Evolutionary conservation across 768 basidiomycete species (phyloP).

Genomic region (Phlebiopsis gigantea): DNA sequence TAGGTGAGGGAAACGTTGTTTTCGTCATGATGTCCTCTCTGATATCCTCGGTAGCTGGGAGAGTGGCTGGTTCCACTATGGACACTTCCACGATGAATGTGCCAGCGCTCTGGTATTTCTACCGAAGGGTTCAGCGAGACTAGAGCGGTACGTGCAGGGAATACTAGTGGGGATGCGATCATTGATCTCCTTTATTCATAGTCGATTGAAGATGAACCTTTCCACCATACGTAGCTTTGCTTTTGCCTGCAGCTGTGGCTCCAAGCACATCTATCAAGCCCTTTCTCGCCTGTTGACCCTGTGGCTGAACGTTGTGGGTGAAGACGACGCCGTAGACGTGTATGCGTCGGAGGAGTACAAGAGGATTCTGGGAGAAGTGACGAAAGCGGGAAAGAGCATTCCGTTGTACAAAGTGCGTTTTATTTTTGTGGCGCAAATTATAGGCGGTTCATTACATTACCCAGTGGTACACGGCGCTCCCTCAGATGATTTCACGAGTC

Average conservation of each 20-base stretch:
- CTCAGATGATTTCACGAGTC: slow-evolving; percentile 93
- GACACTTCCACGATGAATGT: slow-evolving; percentile 82
- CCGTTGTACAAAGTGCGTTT: slow-evolving; percentile 73
- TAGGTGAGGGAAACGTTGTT: slow-evolving; percentile 17
- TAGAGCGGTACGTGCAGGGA: neutral
- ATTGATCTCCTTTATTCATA: too few relatives aligned
- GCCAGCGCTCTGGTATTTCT: slow-evolving; percentile 58
- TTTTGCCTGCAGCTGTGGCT: slow-evolving; percentile 71
- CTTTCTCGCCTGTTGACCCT: slow-evolving; percentile 91
- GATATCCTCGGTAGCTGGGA: slow-evolving; percentile 54
- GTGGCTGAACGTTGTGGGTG: slow-evolving; percentile 85
- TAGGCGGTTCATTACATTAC: neutral
- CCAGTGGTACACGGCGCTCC: slow-evolving; percentile 95
- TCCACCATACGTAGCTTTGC: slow-evolving; percentile 64
- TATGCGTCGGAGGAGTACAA: neutral
- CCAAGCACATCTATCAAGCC: slow-evolving; percentile 95
- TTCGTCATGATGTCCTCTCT: neutral
- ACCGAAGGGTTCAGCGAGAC: slow-evolving; percentile 29
- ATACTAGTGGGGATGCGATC: too few relatives aligned
- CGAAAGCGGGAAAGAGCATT: slow-evolving; percentile 28
- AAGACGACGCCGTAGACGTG: slow-evolving; percentile 30
- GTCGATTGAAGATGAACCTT: slow-evolving; percentile 42
- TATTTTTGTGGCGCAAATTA: too few relatives aligned
- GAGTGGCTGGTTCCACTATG: slow-evolving; percentile 79
- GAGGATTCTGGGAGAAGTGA: neutral